Conservation (phyloP, 139 green algal genomes). For the Dunaliella sp. region DNA sequence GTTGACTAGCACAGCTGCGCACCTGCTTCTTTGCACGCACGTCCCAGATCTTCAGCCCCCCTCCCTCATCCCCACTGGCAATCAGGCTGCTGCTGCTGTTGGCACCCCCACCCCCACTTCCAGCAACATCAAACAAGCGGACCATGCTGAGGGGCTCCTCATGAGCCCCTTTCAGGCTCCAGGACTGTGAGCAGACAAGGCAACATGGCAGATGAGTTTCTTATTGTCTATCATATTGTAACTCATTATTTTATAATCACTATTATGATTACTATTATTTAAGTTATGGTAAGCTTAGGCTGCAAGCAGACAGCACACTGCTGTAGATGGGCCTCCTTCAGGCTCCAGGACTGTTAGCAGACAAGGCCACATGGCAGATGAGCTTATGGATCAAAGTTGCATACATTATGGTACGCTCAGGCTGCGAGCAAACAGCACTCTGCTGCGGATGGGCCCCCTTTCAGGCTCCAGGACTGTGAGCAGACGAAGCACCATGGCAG, state of each 20-base stretch:
- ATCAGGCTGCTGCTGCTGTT: slow-evolving; percentile 25
- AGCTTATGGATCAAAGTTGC: too few species aligned
- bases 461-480: too few species aligned
- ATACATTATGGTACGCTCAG: too few species aligned
- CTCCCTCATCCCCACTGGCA: slow-evolving; percentile 76
- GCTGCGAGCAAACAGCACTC: too few species aligned
- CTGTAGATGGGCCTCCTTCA: slow-evolving; percentile 65
- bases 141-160: slow-evolving; percentile 58
- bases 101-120: not conserved
- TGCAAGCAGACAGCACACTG: too few species aligned
- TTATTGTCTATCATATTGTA: too few species aligned
- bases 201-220: not conserved
- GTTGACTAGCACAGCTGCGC: not conserved
- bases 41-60: slow-evolving; percentile 81
- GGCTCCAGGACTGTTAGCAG: slow-evolving; percentile 13
- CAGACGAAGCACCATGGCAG: too few species aligned
- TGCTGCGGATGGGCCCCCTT: too few species aligned
- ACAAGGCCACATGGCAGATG: too few species aligned
- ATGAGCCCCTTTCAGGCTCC: slow-evolving; percentile 56
- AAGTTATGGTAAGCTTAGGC: too few species aligned
- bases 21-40: slow-evolving; percentile 36
- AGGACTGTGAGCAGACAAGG: slow-evolving; percentile 7
- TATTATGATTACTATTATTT: too few species aligned
- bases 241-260: too few species aligned
- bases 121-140: not conserved